phyloP scores from a whole-genome alignment of 371 early-diverging fungal genomes.

The Mucor saturninus region DNA sequence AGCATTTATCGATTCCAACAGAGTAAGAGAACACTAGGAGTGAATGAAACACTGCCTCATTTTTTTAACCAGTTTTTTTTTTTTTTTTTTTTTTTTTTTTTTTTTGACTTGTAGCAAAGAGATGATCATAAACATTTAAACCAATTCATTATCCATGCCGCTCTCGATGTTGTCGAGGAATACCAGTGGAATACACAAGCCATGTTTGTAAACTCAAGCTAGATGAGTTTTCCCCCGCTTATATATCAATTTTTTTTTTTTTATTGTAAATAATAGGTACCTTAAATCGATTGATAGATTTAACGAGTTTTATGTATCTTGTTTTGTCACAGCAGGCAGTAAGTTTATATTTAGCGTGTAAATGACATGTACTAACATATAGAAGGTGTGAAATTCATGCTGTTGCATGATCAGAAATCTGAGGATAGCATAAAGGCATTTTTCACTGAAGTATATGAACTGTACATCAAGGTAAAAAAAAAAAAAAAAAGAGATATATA shows the following conservation, averaged over 20 bases:
- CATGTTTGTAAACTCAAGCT: conserved; percentile 56
- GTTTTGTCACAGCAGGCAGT: conserved; percentile 92
- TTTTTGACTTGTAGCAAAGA: conserved; percentile 37
- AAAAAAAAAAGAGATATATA: conserved; percentile 4
- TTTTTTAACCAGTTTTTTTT: too few species aligned
- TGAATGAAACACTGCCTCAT: too few species aligned
- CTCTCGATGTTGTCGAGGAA: conserved; percentile 95
- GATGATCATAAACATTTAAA: conserved; percentile 91
- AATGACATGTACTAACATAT: background rate
- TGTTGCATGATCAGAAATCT: conserved; percentile 88
- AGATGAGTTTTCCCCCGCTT: too few species aligned
- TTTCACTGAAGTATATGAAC: conserved; percentile 90
- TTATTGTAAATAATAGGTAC: conserved; percentile 64
- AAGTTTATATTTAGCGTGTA: conserved; percentile 12
- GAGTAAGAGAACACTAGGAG: conserved; percentile 25
- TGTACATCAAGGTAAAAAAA: conserved; percentile 81
- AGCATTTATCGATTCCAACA: conserved; percentile 35
- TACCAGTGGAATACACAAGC: conserved; percentile 83
- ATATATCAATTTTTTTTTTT: background rate
- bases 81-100: too few species aligned
- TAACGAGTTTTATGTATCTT: conserved; percentile 92
- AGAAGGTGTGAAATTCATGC: conserved; percentile 81
- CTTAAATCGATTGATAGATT: conserved; percentile 93
- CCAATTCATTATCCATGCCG: conserved; percentile 95
- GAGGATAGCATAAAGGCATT: conserved; percentile 90